Evolutionary conservation across 192 early-diverging fungal species (phyloP).

Genomic region (Coemansia sp.): DNA sequence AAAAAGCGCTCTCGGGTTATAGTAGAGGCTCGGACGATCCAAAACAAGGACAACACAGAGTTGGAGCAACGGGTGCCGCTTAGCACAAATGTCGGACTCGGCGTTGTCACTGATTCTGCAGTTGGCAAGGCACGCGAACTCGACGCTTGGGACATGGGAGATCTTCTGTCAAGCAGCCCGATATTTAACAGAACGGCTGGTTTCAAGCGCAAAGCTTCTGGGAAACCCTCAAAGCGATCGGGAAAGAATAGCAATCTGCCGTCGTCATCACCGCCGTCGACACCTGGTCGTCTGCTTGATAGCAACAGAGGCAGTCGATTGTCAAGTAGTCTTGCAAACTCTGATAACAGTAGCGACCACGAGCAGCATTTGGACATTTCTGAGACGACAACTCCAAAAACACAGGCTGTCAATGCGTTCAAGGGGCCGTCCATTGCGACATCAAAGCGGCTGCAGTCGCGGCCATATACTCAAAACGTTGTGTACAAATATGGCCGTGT

Average conservation of each 20-base stretch:
- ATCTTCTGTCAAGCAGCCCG: slow-evolving; percentile 20
- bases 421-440: slow-evolving; percentile 42
- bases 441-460: slow-evolving; percentile 40
- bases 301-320: slow-evolving; percentile 18
- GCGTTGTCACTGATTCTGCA: background rate
- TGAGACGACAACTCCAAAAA: slow-evolving; percentile 1
- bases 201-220: slow-evolving; percentile 7
- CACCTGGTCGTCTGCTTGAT: slow-evolving; percentile 22
- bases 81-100: background rate
- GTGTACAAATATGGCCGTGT: slow-evolving; percentile 48
- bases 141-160: slow-evolving; percentile 28
- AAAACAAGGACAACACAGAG: background rate
- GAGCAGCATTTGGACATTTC: background rate
- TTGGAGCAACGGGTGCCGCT: background rate
- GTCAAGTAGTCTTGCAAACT: slow-evolving; percentile 18
- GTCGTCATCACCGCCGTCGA: slow-evolving; percentile 47
- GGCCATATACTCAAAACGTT: slow-evolving; percentile 36
- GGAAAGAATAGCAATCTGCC: slow-evolving; percentile 11
- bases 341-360: slow-evolving; percentile 23
- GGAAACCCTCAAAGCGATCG: background rate
- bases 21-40: background rate
- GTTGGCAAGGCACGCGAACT: background rate
- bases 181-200: slow-evolving; percentile 6
- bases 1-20: background rate
- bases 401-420: background rate